These are phyloP conservation scores for Chaetomium fimeti DNA, from an alignment of 495 filamentous ascomycete species.

Conservation along the genomic window DNA sequence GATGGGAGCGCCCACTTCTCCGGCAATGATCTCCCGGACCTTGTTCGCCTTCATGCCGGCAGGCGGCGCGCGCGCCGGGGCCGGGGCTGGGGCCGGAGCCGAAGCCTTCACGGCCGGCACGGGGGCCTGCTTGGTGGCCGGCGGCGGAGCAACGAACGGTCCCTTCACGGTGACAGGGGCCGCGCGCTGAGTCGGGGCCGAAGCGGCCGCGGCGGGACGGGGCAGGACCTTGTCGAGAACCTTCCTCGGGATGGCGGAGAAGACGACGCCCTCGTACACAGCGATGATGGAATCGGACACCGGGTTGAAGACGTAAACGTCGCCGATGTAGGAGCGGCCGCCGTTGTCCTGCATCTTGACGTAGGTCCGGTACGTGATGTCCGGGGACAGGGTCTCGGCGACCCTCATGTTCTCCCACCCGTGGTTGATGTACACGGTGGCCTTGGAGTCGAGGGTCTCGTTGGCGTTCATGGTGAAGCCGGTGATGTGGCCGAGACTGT, in stretches of 20 bases:
- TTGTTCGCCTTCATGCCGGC: background rate
- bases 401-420: constrained; percentile 61
- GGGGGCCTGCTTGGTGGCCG: background rate
- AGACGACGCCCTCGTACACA: background rate
- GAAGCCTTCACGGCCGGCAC: background rate
- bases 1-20: background rate
- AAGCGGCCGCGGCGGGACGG: background rate
- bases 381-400: constrained; percentile 40
- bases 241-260: constrained; percentile 28
- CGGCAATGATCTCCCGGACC: constrained; percentile 30
- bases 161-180: background rate
- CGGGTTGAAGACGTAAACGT: constrained; percentile 54
- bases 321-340: constrained; percentile 39
- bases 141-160: background rate
- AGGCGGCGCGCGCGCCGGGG: too few relatives aligned
- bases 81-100: background rate
- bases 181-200: background rate
- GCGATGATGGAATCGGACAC: constrained; percentile 20
- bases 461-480: constrained; percentile 75
- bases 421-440: constrained; percentile 61
- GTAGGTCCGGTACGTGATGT: constrained; percentile 57
- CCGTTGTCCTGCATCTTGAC: constrained; percentile 53
- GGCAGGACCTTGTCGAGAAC: constrained; percentile 51
- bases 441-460: constrained; percentile 58
- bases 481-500: constrained; percentile 58